Evolutionary conservation across 2,329 filamentous ascomycete genomes (phyloP), one percentile per base, ranked within the genome.

Genomic region (Phyllosticta citriasiana): DNA sequence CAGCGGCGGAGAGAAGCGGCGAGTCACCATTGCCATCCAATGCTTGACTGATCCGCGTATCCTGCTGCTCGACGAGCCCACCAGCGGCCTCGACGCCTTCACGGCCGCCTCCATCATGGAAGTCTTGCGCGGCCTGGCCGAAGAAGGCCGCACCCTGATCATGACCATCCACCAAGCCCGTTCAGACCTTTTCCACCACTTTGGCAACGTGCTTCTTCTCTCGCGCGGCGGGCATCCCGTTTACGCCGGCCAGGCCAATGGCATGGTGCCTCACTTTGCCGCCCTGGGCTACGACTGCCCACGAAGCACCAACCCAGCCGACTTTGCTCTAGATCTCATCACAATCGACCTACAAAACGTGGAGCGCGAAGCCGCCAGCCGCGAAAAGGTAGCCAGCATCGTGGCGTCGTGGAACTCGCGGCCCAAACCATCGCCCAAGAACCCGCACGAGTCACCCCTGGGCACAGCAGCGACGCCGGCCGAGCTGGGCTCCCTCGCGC

Each of bases 131-230:
- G 85, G 85, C 1, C 77, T 92, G 2, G 87, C 88, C 0, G 82
- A 84, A 24, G 88, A 91, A 73, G 88, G 88, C 1, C 82, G 88
- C 5, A 91, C 88, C 0, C 72, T 91, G 1, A 83, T 91, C 53
- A 77, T 90, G n/a, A 91, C 88, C 0, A 89, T 91, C 40, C 88
- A 91, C 62, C 88, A 91, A 70, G 85, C 88, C 1, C 83, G 88
- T 2, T 89, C 87, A 0, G 86, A 91, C 64, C 73, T 91, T 0
- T 91, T 91, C 67, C 77, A 77, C 22, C 82, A 85, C 63, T 91
- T 91, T 68, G 87, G 87, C 0, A 88, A 86, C 61, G 79, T 91
- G 0, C 74, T 91, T 1, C 80, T 91, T 0, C 78, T 91, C 1
- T 86, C 88, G 0, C 79, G 87, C 16, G 88, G 88, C 0, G 88